Conservation (phyloP, 1,284 basidiomycete genomes). For the Taiwanofungus camphoratus region DNA sequence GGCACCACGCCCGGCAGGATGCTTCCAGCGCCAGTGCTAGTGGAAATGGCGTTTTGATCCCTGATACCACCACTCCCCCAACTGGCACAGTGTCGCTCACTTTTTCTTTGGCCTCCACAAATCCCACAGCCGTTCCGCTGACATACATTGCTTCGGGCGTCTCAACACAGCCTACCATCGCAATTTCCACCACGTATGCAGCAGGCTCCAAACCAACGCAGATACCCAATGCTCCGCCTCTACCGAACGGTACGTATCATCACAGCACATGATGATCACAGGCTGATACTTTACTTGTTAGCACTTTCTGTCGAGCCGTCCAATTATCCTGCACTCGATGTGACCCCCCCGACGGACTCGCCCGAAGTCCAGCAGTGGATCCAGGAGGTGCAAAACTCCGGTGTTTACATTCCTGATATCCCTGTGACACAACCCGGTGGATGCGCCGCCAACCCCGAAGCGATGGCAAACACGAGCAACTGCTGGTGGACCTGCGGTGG, state of each 20-base stretch:
- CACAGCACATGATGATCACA: too few relatives aligned
- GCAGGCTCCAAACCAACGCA: conserved; percentile 40
- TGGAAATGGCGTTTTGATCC: too few relatives aligned
- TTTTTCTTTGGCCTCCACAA: conserved; percentile 42
- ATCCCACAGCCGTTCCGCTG: conserved; percentile 57
- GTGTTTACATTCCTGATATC: conserved; percentile 51
- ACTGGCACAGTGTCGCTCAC: conserved; percentile 23
- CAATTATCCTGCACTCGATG: conserved; percentile 71
- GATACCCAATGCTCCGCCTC: conserved; percentile 43
- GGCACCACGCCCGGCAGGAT: conserved; percentile 27
- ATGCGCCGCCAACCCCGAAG: conserved; percentile 57
- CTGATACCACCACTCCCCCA: too few relatives aligned
- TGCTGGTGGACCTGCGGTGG: conserved; percentile 91
- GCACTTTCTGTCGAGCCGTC: conserved; percentile 17
- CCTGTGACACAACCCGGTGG: conserved; percentile 47
- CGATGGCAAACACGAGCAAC: conserved; percentile 44
- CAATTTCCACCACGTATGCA: conserved; percentile 33
- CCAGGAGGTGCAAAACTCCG: conserved; percentile 48
- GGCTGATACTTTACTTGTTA: too few relatives aligned
- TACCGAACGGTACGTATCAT: conserved; percentile 39
- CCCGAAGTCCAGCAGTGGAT: conserved; percentile 72
- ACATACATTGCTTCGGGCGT: conserved; percentile 38
- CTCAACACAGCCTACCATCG: conserved; percentile 31
- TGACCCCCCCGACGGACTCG: conserved; percentile 60
- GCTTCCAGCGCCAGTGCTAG: conserved; percentile 15